Evolutionary conservation across 2,329 filamentous ascomycete species (phyloP).

Genomic region (Xylaria sp.): DNA sequence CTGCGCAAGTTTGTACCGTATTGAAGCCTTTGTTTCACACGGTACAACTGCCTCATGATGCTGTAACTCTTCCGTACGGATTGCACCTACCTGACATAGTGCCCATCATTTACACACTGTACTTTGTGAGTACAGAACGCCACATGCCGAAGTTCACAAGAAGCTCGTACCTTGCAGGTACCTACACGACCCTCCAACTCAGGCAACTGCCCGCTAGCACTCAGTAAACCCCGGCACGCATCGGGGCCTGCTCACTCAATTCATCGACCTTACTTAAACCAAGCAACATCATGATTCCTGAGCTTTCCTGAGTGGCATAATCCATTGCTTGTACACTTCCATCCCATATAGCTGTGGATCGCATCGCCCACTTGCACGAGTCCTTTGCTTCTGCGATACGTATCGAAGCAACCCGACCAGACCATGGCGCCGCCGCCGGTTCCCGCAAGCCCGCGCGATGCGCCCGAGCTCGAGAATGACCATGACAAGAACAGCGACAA

Average conservation of each 20-base stretch:
- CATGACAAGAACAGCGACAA: background rate
- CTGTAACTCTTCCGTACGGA: too few relatives aligned
- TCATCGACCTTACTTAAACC: background rate
- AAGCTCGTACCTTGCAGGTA: slow-evolving; percentile 10
- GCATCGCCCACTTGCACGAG: background rate
- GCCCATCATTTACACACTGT: too few relatives aligned
- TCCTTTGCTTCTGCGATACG: background rate
- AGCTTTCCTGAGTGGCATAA: background rate
- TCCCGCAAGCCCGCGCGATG: slow-evolving; percentile 26
- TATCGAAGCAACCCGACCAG: background rate
- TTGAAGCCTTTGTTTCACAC: too few relatives aligned
- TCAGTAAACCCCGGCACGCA: too few relatives aligned
- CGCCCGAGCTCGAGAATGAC: slow-evolving; percentile 17
- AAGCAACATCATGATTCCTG: background rate
- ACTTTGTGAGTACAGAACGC: too few relatives aligned
- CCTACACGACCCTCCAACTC: slow-evolving; percentile 21
- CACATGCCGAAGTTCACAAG: too few relatives aligned
- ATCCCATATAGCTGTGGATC: background rate
- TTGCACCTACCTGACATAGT: too few relatives aligned
- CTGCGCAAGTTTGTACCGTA: too few relatives aligned
- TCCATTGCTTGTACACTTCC: background rate
- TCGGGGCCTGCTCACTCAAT: background rate
- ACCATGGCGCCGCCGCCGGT: slow-evolving; percentile 36
- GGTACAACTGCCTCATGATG: too few relatives aligned
- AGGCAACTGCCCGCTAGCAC: too few relatives aligned